Percentiles rank a stretch among this genome's conserved stretches.
Conservation (phyloP, 805 yeast genomes). For the Schizosaccharomyces cryophilus region DNA sequence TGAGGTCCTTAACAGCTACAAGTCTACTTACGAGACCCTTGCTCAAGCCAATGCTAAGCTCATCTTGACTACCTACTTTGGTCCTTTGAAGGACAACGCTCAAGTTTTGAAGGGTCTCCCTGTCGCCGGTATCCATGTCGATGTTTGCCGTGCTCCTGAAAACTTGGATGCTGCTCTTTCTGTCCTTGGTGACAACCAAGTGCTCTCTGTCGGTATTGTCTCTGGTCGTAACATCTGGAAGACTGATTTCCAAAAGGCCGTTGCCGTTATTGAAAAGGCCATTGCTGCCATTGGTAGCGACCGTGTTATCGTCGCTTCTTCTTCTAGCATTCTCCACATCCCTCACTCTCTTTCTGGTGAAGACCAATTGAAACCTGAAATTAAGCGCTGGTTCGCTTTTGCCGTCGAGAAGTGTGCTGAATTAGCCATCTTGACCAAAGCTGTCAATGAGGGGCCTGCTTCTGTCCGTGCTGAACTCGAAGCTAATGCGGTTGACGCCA, state of each 20-base stretch:
- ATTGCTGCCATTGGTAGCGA: constrained; percentile 63
- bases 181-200: constrained; percentile 43
- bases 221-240: constrained; percentile 99
- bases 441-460: constrained; percentile 40
- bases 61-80: constrained; percentile 78
- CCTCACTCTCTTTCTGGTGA: constrained; percentile 90
- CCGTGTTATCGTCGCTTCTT: constrained; percentile 73
- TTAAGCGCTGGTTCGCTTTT: constrained; percentile 92
- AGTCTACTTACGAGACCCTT: constrained; percentile 62
- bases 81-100: constrained; percentile 94
- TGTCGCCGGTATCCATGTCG: constrained; percentile 88
- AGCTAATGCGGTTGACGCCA: constrained; percentile 68
- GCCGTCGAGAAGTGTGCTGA: constrained; percentile 90
- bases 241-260: constrained; percentile 74
- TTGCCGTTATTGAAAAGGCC: constrained; percentile 60
- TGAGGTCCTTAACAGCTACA: constrained; percentile 61
- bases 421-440: constrained; percentile 76
- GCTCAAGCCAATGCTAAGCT: constrained; percentile 45
- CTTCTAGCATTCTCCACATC: constrained; percentile 92
- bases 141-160: constrained; percentile 86
- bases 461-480: constrained; percentile 54
- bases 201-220: constrained; percentile 85
- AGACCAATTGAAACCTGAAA: constrained; percentile 67
- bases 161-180: constrained; percentile 67
- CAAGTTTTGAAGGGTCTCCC: constrained; percentile 71